Conservation (phyloP, 2,329 filamentous ascomycete species). For the Metarhizium brunneum region DNA sequence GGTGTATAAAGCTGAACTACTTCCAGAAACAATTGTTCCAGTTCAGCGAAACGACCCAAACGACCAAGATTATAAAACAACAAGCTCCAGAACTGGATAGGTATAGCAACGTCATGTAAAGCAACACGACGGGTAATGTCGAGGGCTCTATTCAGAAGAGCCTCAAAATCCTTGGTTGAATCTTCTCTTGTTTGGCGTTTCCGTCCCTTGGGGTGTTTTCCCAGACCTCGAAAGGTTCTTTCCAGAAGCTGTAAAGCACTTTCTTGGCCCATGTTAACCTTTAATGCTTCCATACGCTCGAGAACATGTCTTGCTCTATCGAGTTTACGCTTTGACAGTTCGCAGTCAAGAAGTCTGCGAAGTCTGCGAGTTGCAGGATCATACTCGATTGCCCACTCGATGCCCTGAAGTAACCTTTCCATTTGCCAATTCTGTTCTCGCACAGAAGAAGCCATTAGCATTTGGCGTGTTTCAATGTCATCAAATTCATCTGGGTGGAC, state of each 20-base stretch:
- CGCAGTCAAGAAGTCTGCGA: slow-evolving; percentile 11
- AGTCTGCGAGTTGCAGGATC: slow-evolving; percentile 15
- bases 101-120: slow-evolving; percentile 23
- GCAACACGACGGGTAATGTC: slow-evolving; percentile 18
- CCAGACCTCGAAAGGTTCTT: slow-evolving; percentile 17
- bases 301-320: slow-evolving; percentile 17
- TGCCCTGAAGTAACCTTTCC: slow-evolving; percentile 33
- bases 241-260: slow-evolving; percentile 18
- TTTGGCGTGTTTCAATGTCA: slow-evolving; percentile 29
- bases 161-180: slow-evolving; percentile 1
- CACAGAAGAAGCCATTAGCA: slow-evolving; percentile 25
- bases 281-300: slow-evolving; percentile 23
- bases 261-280: slow-evolving; percentile 17
- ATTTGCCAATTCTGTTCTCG: slow-evolving; percentile 26
- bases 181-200: background rate
- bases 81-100: slow-evolving; percentile 30
- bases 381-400: slow-evolving; percentile 22
- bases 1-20: slow-evolving; percentile 30
- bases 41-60: slow-evolving; percentile 31
- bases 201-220: slow-evolving; percentile 15
- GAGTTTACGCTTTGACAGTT: slow-evolving; percentile 10
- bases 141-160: slow-evolving; percentile 21
- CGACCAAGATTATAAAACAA: slow-evolving; percentile 35
- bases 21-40: slow-evolving; percentile 34
- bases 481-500: slow-evolving; percentile 49